Base-by-base conservation (phyloP, 306 rosid species). In the Lathyrus aphaca region DNA sequence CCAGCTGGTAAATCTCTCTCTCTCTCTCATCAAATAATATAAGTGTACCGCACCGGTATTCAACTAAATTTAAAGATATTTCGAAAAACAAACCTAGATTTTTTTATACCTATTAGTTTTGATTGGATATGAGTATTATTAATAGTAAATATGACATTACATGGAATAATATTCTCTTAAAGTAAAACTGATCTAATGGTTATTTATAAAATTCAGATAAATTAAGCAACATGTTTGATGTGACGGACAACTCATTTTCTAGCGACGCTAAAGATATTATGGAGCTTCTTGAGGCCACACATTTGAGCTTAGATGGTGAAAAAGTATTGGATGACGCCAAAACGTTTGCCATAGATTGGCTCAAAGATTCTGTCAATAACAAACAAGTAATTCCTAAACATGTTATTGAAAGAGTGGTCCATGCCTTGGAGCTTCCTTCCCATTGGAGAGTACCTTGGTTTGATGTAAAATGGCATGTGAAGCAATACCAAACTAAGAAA, bases 371-470 rank as follows among this genome's bases (percentile, higher is more conserved):
- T 39, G 65, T 38, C 51, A 77, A 32, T 2, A 39, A 10, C 5
- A 18, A 76, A 5, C 7, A 29, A 0, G 1, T 3, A 14, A 10
- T 4, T 23, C 10, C 13, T 5, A 10, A 30, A 10, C 0, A 5
- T 1, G 39, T 23, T 66, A 14, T 4, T 49, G 48, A 83, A 18
- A 48, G 27, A 71, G 77, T 79, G 77, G 66, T 9, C 39, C 89
- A 74, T 77, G 80, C 80, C 2, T 51, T 87, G 81, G 84, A 85
- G 60, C 70, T 84, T 72, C 79, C 96, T 0, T 73, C 78, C 4
- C 86, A 82, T 17, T 75, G 86, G 87, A 83, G 96, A 69, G 86
- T 85, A 1, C 46, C 55, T 4, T 90, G 93, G 96, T 90, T 85
- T 56, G 81, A 87, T 0, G 84, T 87, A 1, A 79, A 65, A 80